Evolutionary conservation across 176 grass and related monocot genomes (phyloP).

Genomic region (Juncus inflexus): DNA sequence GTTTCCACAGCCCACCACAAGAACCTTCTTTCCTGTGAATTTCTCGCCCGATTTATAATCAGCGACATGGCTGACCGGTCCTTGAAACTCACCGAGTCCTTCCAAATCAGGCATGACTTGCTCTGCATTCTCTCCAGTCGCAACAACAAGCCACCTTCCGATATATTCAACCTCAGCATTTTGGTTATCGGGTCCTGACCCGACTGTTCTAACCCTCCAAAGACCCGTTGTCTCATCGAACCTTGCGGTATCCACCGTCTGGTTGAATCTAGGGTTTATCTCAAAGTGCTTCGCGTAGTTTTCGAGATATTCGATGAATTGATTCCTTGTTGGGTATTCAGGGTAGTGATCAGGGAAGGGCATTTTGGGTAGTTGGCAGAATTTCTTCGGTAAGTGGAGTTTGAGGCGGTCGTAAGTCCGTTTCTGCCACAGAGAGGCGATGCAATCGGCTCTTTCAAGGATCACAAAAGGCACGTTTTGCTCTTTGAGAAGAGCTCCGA

Average conservation of each 20-base stretch:
- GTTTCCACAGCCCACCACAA: constrained; percentile 80
- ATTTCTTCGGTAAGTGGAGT: constrained; percentile 83
- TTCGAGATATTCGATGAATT: constrained; percentile 71
- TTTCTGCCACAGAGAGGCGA: constrained; percentile 69
- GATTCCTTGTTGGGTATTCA: constrained; percentile 61
- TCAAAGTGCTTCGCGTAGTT: constrained; percentile 51
- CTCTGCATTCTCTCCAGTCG: constrained; percentile 85
- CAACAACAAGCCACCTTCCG: constrained; percentile 70
- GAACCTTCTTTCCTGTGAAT: constrained; percentile 55
- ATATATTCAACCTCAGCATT: constrained; percentile 69
- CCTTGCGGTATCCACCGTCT: constrained; percentile 41
- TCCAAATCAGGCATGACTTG: constrained; percentile 45
- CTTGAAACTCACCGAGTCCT: constrained; percentile 29
- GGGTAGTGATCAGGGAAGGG: constrained; percentile 59
- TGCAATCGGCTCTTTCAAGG: constrained; percentile 62
- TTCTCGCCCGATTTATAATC: constrained; percentile 58
- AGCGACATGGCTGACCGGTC: constrained; percentile 44
- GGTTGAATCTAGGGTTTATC: constrained; percentile 48
- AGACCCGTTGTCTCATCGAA: constrained; percentile 69
- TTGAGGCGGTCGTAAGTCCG: constrained; percentile 82
- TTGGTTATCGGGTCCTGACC: background rate
- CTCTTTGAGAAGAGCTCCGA: constrained; percentile 57
- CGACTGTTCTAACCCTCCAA: constrained; percentile 47
- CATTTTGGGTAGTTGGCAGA: constrained; percentile 75
- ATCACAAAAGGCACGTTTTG: constrained; percentile 62